phyloP scores from a whole-genome alignment of 1,284 basidiomycete species.

The Cystobasidium sp. region DNA sequence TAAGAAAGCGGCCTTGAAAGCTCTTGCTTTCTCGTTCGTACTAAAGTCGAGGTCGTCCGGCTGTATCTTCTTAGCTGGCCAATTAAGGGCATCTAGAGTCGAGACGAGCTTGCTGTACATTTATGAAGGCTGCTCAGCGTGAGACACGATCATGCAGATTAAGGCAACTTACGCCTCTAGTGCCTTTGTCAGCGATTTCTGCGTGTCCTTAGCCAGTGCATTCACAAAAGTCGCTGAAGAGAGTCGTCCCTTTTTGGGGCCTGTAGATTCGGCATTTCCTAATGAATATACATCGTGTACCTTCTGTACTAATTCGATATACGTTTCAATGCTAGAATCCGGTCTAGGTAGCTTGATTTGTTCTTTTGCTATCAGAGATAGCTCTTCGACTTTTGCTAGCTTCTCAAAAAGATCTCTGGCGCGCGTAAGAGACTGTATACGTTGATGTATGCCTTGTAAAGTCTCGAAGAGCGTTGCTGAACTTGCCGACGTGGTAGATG shows the following conservation, averaged over 20 bases:
- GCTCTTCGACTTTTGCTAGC: slow-evolving; percentile 69
- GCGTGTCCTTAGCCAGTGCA: slow-evolving; percentile 18
- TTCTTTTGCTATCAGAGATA: slow-evolving; percentile 65
- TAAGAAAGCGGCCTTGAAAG: slow-evolving; percentile 74
- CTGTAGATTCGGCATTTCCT: neutral
- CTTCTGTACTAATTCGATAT: slow-evolving; percentile 48
- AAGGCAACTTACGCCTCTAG: slow-evolving; percentile 26
- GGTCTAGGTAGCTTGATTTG: slow-evolving; percentile 34
- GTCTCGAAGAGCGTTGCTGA: slow-evolving; percentile 69
- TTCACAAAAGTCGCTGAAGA: slow-evolving; percentile 23
- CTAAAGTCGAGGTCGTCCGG: slow-evolving; percentile 55
- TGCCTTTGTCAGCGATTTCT: slow-evolving; percentile 9
- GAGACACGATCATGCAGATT: neutral
- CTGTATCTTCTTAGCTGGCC: slow-evolving; percentile 70
- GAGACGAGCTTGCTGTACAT: slow-evolving; percentile 64
- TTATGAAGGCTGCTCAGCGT: neutral
- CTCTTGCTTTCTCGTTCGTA: slow-evolving; percentile 65
- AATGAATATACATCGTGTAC: slow-evolving; percentile 41
- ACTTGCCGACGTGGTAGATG: neutral
- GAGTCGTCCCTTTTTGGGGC: neutral
- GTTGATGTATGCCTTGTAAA: slow-evolving; percentile 72
- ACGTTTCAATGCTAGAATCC: slow-evolving; percentile 46
- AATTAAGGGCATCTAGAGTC: slow-evolving; percentile 72
- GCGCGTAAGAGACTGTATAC: slow-evolving; percentile 72
- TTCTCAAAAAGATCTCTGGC: slow-evolving; percentile 76